Conservation (phyloP, 768 basidiomycete species). For the Amanita jacksonii region DNA sequence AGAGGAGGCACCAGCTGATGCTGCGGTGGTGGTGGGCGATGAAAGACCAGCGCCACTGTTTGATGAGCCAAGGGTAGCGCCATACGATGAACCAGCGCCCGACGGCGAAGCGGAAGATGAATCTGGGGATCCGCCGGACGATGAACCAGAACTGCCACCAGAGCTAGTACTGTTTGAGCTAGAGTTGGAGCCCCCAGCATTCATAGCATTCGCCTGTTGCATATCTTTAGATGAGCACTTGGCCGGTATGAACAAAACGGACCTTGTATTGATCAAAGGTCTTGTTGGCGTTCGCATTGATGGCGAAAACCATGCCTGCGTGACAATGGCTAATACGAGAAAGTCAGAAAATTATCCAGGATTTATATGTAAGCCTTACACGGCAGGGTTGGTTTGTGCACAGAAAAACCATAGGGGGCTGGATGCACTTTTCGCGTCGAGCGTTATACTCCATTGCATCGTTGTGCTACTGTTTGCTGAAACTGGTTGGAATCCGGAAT, state of each 20-base stretch:
- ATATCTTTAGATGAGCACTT: neutral
- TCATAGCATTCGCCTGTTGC: neutral
- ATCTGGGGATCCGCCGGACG: neutral
- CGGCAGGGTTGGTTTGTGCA: constrained; percentile 31
- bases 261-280: constrained; percentile 23
- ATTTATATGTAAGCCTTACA: constrained; percentile 11
- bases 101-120: neutral
- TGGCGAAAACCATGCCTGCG: constrained; percentile 31
- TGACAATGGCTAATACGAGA: constrained; percentile 21
- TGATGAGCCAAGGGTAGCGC: too few species aligned
- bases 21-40: too few species aligned
- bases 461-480: constrained; percentile 22
- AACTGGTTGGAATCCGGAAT: constrained; percentile 43
- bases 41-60: too few species aligned
- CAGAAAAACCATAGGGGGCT: constrained; percentile 57
- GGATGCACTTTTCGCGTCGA: constrained; percentile 29
- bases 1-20: too few species aligned
- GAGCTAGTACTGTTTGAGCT: neutral
- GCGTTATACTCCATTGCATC: constrained; percentile 31
- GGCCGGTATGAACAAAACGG: neutral
- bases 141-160: neutral
- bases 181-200: neutral
- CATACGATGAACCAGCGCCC: too few species aligned
- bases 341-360: neutral
- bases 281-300: constrained; percentile 27